Evolutionary conservation across 2,329 filamentous ascomycete genomes (phyloP).

Genomic region (Decorospora gaudefroyi): DNA sequence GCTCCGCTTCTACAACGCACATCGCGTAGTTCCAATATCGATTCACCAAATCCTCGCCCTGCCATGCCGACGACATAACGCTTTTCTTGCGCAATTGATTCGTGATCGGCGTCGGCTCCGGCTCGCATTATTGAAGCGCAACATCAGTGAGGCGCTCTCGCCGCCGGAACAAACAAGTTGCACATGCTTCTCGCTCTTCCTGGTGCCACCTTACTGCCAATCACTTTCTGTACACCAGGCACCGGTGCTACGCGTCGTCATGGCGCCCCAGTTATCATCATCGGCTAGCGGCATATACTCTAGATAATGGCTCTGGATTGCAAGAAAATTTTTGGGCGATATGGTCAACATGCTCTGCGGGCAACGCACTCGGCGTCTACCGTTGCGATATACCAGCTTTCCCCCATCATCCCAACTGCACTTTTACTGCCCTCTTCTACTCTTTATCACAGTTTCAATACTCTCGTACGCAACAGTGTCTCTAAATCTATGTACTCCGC

Average conservation of each 20-base stretch:
- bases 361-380: not conserved
- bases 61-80: conserved; percentile 4
- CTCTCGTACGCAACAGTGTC: not conserved
- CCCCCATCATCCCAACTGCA: not conserved
- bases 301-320: conserved; percentile 6
- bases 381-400: not conserved
- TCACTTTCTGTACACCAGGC: conserved; percentile 7
- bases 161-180: conserved; percentile 11
- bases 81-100: conserved; percentile 3
- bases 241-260: not conserved
- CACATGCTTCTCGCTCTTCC: conserved; percentile 11
- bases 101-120: not conserved
- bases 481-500: conserved; percentile 1
- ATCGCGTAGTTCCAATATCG: conserved; percentile 5
- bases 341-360: conserved; percentile 1
- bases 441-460: too few relatives aligned
- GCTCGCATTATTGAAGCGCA: conserved; percentile 4
- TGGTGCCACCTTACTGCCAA: conserved; percentile 15
- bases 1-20: conserved; percentile 1
- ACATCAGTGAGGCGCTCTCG: conserved; percentile 8
- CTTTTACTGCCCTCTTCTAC: too few relatives aligned
- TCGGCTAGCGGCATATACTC: conserved; percentile 9
- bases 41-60: not conserved
- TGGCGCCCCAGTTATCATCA: conserved; percentile 14
- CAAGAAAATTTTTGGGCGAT: not conserved